Base-by-base conservation (phyloP, 331 rosid species). In the Arachis monticola region DNA sequence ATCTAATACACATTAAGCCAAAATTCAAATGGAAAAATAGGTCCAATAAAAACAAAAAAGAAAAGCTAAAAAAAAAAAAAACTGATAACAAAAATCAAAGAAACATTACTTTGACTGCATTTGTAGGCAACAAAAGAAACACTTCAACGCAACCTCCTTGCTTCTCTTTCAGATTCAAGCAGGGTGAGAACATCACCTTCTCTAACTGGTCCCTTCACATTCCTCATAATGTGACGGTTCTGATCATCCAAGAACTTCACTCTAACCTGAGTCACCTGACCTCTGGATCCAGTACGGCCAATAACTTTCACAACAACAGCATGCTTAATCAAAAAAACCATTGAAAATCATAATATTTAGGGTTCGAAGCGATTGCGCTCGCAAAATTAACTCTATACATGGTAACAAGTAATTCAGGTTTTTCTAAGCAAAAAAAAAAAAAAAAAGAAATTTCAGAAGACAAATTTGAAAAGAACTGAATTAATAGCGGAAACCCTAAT, bases 181-280 rank as follows among this genome's bases (percentile, higher is more conserved):
- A 83, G 74, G 73, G 87, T 83, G 47, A 83, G 84, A 55, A 83
- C 71, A 11, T 83, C 87, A 1, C 87, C 87, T 69, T 79, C 87
- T 73, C 84, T 83, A 46, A 83, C 87, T 14, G 87, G 87, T 46
- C 87, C 87, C 63, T 83, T 83, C 66, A 84, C 85, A 7, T 84
- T 84, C 78, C 87, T 84, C 87, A 84, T 84, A 67, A 84, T 84
- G 55, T 72, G 78, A 11, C 87, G 80, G 64, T 84, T 80, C 55
- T 84, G 87, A 57, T 84, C 87, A 73, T 84, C 87, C 35, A 80
- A 41, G 51, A 84, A 84, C 80, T 84, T 80, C 59, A 84, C 87
- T 64, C 87, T 80, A 7, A 84, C 87, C 64, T 84, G 87, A 60
- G 87, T 84, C 14, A 84, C 87, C 80, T 84, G 83, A 30, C 85